These are phyloP conservation scores for Geotrichum fermentans DNA, from an alignment of 1,139 yeast species.

Conservation along the genomic window DNA sequence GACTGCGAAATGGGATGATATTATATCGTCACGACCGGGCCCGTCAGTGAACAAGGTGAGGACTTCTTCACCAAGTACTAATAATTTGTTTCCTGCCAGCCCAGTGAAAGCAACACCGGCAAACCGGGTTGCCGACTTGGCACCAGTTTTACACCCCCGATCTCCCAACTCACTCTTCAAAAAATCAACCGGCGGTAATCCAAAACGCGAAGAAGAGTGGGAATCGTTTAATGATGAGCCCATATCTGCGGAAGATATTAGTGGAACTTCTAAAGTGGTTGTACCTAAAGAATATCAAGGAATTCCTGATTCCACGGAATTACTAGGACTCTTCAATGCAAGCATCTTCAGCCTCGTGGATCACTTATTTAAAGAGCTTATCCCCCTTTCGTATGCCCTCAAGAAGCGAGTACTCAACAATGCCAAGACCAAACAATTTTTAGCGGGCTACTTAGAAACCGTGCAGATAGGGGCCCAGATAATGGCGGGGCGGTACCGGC, in stretches of 20 bases:
- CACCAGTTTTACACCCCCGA: no score
- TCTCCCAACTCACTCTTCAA: constrained; percentile 7
- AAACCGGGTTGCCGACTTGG: no score
- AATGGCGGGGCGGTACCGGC: constrained; percentile 30
- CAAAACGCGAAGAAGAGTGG: constrained; percentile 14
- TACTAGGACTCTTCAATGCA: constrained; percentile 22
- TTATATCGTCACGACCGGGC: constrained; percentile 12
- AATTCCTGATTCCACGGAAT: constrained; percentile 23
- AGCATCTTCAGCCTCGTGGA: constrained; percentile 25
- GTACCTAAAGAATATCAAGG: constrained; percentile 5
- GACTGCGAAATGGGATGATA: constrained; percentile 14
- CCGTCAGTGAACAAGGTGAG: background rate
- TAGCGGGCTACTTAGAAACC: constrained; percentile 26
- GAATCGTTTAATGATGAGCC: constrained; percentile 6
- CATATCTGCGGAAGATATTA: background rate
- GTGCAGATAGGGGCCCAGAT: constrained; percentile 26
- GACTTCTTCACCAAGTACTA: no score
- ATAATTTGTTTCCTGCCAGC: no score
- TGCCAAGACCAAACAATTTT: constrained; percentile 25
- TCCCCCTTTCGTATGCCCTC: constrained; percentile 27
- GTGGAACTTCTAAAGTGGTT: background rate
- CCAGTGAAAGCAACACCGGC: no score
- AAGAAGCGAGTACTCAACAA: constrained; percentile 29
- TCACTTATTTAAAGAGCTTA: constrained; percentile 24
- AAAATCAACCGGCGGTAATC: background rate